phyloP scores from a whole-genome alignment of 768 basidiomycete species.

The Strobilomyces dryophilus region DNA sequence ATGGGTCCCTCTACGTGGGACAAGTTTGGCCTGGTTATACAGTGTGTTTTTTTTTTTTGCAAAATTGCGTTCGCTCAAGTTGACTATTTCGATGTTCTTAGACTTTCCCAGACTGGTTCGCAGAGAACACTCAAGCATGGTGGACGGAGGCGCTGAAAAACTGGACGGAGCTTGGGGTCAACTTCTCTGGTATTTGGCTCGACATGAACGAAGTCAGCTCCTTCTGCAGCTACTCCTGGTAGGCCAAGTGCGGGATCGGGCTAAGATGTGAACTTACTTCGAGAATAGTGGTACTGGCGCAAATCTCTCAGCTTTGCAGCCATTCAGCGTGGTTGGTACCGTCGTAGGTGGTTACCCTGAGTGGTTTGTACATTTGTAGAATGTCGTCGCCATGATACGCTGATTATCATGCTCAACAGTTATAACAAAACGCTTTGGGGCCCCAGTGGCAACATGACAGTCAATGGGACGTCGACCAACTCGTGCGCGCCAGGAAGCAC shows the following conservation, averaged over 20 bases:
- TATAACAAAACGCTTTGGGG: slow-evolving; percentile 62
- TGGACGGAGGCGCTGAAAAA: slow-evolving; percentile 61
- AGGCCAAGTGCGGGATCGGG: neutral
- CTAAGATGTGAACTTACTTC: neutral
- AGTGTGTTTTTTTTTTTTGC: slow-evolving; percentile 30
- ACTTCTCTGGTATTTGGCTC: slow-evolving; percentile 65
- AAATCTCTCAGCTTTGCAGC: slow-evolving; percentile 52
- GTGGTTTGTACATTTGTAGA: slow-evolving; percentile 39
- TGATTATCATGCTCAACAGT: slow-evolving; percentile 29
- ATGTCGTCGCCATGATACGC: neutral
- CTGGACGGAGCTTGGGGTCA: slow-evolving; percentile 49
- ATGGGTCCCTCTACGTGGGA: slow-evolving; percentile 68
- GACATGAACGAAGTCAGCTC: slow-evolving; percentile 69
- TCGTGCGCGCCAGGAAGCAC: slow-evolving; percentile 21
- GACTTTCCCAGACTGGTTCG: slow-evolving; percentile 64
- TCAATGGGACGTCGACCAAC: slow-evolving; percentile 62
- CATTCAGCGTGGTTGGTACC: slow-evolving; percentile 50
- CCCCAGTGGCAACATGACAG: slow-evolving; percentile 70
- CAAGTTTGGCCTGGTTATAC: slow-evolving; percentile 79
- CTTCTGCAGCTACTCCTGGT: slow-evolving; percentile 63
- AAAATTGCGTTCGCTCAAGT: neutral
- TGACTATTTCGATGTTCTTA: slow-evolving; percentile 9
- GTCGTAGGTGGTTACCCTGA: slow-evolving; percentile 60
- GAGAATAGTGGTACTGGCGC: slow-evolving; percentile 43
- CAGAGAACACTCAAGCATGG: slow-evolving; percentile 45